phyloP scores from a whole-genome alignment of 495 filamentous ascomycete species.

The Clavariopsis aquatica region DNA sequence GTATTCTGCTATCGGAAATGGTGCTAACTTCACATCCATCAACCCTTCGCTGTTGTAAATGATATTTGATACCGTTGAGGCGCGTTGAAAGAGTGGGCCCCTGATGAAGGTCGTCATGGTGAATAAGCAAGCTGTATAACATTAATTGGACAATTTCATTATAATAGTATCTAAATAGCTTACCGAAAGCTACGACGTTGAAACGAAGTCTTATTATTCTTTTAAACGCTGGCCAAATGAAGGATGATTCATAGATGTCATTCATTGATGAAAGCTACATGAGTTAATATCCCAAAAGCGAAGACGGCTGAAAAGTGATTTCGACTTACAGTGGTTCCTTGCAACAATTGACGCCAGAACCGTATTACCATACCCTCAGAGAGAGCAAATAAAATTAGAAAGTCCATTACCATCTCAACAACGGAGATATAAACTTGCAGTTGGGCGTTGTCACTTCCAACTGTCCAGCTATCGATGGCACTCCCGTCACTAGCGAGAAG shows the following conservation, averaged over 20 bases:
- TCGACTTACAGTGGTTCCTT: slow-evolving; percentile 23
- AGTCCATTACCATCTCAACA: slow-evolving; percentile 24
- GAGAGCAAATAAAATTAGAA: slow-evolving; percentile 25
- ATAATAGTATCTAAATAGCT: background rate
- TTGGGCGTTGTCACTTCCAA: slow-evolving; percentile 26
- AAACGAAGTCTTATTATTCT: slow-evolving; percentile 17
- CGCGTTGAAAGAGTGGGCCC: slow-evolving; percentile 32
- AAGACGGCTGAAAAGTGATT: background rate
- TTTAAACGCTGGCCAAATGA: slow-evolving; percentile 18
- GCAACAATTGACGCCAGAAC: slow-evolving; percentile 26
- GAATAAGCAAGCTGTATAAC: slow-evolving; percentile 21
- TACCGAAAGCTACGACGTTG: slow-evolving; percentile 29
- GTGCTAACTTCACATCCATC: slow-evolving; percentile 9
- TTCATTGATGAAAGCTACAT: slow-evolving; percentile 18
- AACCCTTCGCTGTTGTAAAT: background rate
- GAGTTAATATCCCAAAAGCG: background rate
- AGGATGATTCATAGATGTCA: slow-evolving; percentile 25
- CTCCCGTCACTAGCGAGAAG: slow-evolving; percentile 25
- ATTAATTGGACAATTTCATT: background rate
- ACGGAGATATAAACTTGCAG: slow-evolving; percentile 30
- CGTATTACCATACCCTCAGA: slow-evolving; percentile 19
- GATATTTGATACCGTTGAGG: slow-evolving; percentile 12
- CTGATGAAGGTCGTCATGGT: slow-evolving; percentile 12
- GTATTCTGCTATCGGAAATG: slow-evolving; percentile 12
- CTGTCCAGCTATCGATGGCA: slow-evolving; percentile 11